Percentiles rank a stretch among this genome's conserved stretches.
Conservation (phyloP, 306 rosid genomes). For the Hippophae rhamnoides region DNA sequence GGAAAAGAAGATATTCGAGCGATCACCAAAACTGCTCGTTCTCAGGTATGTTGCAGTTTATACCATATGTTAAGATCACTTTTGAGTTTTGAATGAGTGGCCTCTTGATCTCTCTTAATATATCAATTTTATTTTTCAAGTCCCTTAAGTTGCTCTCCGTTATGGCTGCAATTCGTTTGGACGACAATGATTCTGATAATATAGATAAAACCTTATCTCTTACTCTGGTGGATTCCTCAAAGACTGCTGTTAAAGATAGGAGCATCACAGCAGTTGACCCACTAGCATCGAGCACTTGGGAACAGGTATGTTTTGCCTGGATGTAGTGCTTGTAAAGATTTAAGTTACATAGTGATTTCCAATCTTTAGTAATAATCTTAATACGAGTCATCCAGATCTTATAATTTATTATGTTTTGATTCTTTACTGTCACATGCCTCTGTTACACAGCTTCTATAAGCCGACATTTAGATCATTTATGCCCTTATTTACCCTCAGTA, state of each 20-base stretch:
- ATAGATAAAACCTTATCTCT: conserved; percentile 54
- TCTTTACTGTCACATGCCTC: background rate
- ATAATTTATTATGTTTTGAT: background rate
- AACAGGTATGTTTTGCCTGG: conserved; percentile 39
- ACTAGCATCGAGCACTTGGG: conserved; percentile 92
- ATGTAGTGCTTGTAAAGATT: conserved; percentile 17
- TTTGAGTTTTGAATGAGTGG: background rate
- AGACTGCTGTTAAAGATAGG: conserved; percentile 39
- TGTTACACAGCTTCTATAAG: background rate
- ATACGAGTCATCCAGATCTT: background rate
- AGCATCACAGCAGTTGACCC: conserved; percentile 53
- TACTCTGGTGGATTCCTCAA: conserved; percentile 55
- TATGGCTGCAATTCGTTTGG: conserved; percentile 85
- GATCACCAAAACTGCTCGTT: conserved; percentile 39
- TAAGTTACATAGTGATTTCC: background rate
- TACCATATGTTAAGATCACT: conserved; percentile 7
- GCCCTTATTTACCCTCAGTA: background rate
- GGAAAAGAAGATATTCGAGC: no score
- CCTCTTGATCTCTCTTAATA: conserved; percentile 7
- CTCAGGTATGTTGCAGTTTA: conserved; percentile 49
- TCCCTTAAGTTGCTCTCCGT: conserved; percentile 85
- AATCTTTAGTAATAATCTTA: background rate
- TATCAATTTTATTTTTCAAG: conserved; percentile 30
- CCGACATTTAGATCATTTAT: background rate
- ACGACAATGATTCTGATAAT: conserved; percentile 43